These are phyloP conservation scores for Mycena amicta DNA, from an alignment of 768 basidiomycete species.

Conservation along the genomic window DNA sequence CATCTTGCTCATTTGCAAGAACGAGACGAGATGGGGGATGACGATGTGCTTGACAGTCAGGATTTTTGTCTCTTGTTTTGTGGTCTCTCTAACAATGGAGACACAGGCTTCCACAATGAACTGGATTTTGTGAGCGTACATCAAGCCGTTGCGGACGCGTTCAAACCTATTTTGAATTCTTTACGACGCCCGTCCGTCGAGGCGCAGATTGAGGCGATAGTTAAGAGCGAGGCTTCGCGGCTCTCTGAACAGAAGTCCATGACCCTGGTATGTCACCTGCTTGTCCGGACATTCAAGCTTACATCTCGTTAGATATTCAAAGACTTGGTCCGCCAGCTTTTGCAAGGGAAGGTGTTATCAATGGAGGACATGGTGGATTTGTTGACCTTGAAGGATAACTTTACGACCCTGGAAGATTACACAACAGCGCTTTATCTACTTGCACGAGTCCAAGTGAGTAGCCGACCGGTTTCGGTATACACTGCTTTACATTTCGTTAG, in stretches of 20 bases:
- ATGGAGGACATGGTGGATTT: conserved; percentile 84
- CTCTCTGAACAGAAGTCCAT: conserved; percentile 54
- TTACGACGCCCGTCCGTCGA: conserved; percentile 66
- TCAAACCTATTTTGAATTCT: conserved; percentile 50
- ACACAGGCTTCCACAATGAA: conserved; percentile 82
- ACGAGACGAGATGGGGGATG: conserved; percentile 46
- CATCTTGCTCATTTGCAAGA: conserved; percentile 81
- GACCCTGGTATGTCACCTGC: conserved; percentile 41
- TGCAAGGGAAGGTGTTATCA: conserved; percentile 74
- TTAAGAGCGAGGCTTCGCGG: conserved; percentile 53
- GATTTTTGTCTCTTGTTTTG: conserved; percentile 2
- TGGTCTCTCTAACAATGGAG: not conserved
- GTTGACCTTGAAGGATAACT: conserved; percentile 83
- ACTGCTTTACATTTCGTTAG: conserved; percentile 35
- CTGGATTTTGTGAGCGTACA: conserved; percentile 90
- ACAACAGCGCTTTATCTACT: conserved; percentile 70
- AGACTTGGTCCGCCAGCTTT: conserved; percentile 62
- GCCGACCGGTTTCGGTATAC: not conserved
- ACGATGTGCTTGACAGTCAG: conserved; percentile 59
- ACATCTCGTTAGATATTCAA: conserved; percentile 60
- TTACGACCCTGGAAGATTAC: conserved; percentile 60
- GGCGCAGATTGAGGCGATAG: conserved; percentile 64
- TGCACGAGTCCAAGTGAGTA: conserved; percentile 51
- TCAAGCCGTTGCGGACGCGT: conserved; percentile 63
- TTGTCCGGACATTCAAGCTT: not conserved